Evolutionary conservation across 192 early-diverging fungal genomes (phyloP).

Genomic region (Coemansia sp.): DNA sequence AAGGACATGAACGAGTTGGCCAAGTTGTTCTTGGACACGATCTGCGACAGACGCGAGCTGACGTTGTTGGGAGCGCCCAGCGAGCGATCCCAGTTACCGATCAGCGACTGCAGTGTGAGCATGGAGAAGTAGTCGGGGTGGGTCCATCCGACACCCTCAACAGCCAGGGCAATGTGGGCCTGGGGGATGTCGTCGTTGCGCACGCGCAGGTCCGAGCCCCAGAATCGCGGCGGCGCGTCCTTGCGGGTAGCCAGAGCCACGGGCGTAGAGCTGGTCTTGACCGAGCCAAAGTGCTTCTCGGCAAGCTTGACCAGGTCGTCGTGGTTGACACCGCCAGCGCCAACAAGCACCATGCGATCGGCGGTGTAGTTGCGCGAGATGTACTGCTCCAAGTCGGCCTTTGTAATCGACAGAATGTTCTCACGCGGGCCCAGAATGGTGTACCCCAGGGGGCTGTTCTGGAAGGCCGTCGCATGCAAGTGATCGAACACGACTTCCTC

Average conservation of each 20-base stretch:
- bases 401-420: constrained; percentile 90
- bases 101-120: constrained; percentile 92
- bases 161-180: constrained; percentile 96
- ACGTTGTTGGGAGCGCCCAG: constrained; percentile 87
- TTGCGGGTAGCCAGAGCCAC: constrained; percentile 59
- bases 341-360: constrained; percentile 96
- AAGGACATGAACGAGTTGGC: constrained; percentile 99
- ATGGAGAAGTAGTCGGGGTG: constrained; percentile 94
- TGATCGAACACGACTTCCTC: constrained; percentile 99
- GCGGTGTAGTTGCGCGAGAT: constrained; percentile 95
- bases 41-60: constrained; percentile 82
- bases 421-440: constrained; percentile 94
- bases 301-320: constrained; percentile 91
- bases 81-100: constrained; percentile 96
- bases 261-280: constrained; percentile 64
- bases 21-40: constrained; percentile 79
- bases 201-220: constrained; percentile 87
- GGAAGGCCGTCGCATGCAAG: constrained; percentile 94
- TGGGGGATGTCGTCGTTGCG: constrained; percentile 87
- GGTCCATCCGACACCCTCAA: constrained; percentile 96
- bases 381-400: constrained; percentile 85
- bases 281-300: constrained; percentile 85
- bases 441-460: constrained; percentile 81
- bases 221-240: constrained; percentile 71
- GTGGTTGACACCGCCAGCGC: constrained; percentile 91